phyloP scores from a whole-genome alignment of 208 protist genomes.

The Leishmania aethiopica region DNA sequence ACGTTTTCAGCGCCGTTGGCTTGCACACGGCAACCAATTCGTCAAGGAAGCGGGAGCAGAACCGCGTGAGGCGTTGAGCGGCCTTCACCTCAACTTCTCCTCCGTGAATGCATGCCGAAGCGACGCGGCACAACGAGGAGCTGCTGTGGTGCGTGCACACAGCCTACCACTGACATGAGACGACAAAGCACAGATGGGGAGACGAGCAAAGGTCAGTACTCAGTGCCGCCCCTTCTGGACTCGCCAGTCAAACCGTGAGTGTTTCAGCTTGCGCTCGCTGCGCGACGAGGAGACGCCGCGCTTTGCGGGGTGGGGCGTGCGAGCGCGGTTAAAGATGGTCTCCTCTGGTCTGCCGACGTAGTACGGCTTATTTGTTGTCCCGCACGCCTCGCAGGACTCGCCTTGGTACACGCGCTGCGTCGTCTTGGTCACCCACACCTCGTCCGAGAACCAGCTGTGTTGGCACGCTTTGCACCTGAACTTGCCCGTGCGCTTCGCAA shows the following conservation, averaged over 20 bases:
- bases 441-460: conserved; percentile 64
- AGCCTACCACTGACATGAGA: not conserved
- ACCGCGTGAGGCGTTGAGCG: not conserved
- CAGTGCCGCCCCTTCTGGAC: conserved; percentile 52
- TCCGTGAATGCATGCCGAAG: not conserved
- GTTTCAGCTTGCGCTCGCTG: conserved; percentile 72
- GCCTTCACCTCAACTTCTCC: not conserved
- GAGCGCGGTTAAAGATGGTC: conserved; percentile 82
- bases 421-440: conserved; percentile 90
- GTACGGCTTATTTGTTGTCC: conserved; percentile 87
- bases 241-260: conserved; percentile 77
- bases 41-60: not conserved
- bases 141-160: not conserved
- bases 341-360: conserved; percentile 79
- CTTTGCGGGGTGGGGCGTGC: conserved; percentile 81
- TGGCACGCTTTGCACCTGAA: conserved; percentile 77
- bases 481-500: conserved; percentile 61
- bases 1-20: not conserved
- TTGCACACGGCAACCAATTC: not conserved
- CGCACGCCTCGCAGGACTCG: conserved; percentile 83
- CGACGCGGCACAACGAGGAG: not conserved
- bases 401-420: conserved; percentile 91
- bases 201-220: not conserved
- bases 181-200: not conserved
- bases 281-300: conserved; percentile 64